Conservation (phyloP, 2,329 filamentous ascomycete genomes). For the Verticillium alfalfae region DNA sequence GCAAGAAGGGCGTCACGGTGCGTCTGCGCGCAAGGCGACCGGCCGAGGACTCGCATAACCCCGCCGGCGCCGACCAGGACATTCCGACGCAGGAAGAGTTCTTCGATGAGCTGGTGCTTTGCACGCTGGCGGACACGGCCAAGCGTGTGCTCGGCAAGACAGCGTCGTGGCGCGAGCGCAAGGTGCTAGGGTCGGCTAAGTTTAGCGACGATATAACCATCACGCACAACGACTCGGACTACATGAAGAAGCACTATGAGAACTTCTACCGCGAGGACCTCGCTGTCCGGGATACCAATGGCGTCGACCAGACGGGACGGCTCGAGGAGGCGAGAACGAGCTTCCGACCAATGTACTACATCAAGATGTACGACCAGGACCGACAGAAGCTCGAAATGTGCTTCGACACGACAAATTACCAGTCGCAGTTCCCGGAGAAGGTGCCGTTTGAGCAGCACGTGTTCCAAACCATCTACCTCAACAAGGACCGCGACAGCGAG, state of each 20-base stretch:
- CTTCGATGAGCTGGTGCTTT: slow-evolving; percentile 60
- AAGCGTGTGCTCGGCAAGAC: slow-evolving; percentile 51
- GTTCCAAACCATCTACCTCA: slow-evolving; percentile 47
- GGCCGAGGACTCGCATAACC: slow-evolving; percentile 21
- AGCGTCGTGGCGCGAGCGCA: slow-evolving; percentile 52
- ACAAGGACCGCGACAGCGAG: slow-evolving; percentile 46
- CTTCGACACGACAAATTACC: slow-evolving; percentile 67
- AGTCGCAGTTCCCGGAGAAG: slow-evolving; percentile 55
- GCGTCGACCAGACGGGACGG: slow-evolving; percentile 30
- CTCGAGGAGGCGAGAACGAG: slow-evolving; percentile 35
- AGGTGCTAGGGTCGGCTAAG: slow-evolving; percentile 60
- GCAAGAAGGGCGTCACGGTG: slow-evolving; percentile 46
- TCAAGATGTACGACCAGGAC: slow-evolving; percentile 49
- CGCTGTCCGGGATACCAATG: slow-evolving; percentile 32
- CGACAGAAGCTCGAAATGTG: slow-evolving; percentile 56
- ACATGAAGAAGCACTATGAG: slow-evolving; percentile 63
- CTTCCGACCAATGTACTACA: slow-evolving; percentile 58
- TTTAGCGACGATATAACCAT: slow-evolving; percentile 63
- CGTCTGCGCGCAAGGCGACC: slow-evolving; percentile 32
- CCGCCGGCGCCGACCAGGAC: slow-evolving; percentile 32
- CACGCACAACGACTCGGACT: slow-evolving; percentile 57
- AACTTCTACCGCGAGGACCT: slow-evolving; percentile 45
- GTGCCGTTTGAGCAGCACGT: slow-evolving; percentile 30
- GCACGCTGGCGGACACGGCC: slow-evolving; percentile 55
- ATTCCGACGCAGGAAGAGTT: slow-evolving; percentile 48